Percentiles rank a stretch among this genome's conserved stretches.
Conservation (phyloP, 2,329 filamentous ascomycete genomes). For the Cryphonectria parasitica region DNA sequence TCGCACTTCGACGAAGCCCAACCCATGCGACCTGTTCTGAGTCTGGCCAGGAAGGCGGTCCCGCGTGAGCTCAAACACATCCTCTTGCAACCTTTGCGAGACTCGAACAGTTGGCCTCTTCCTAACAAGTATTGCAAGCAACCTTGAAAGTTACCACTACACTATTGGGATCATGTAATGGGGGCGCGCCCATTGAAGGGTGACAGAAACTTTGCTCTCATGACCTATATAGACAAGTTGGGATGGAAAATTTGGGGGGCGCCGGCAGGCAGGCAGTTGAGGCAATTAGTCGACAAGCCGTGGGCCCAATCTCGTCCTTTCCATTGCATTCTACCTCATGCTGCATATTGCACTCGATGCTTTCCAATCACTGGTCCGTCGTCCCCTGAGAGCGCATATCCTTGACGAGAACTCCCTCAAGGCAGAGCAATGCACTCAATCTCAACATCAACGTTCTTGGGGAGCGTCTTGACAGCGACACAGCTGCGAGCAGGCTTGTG, state of each 20-base stretch:
- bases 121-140: background rate
- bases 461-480: conserved; percentile 86
- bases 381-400: background rate
- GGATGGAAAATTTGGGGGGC: background rate
- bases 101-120: conserved; percentile 8
- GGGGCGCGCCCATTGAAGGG: background rate
- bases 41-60: conserved; percentile 15
- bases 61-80: conserved; percentile 15
- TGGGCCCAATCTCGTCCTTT: background rate
- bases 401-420: conserved; percentile 38
- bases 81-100: conserved; percentile 20
- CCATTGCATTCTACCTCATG: conserved; percentile 9
- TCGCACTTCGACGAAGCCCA: conserved; percentile 6
- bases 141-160: conserved; percentile 9
- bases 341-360: background rate
- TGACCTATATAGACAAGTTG: background rate
- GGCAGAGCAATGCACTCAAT: conserved; percentile 85
- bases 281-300: background rate
- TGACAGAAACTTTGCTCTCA: background rate
- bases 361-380: no score
- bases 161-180: conserved; percentile 4
- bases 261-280: background rate
- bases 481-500: conserved; percentile 89
- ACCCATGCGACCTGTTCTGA: background rate
- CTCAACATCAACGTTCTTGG: conserved; percentile 84